Percentiles rank a stretch among this genome's conserved stretches.
These are phyloP conservation scores for Globisporangium polare DNA, from an alignment of 352 stramenopile genomes.

Conservation along the genomic window DNA sequence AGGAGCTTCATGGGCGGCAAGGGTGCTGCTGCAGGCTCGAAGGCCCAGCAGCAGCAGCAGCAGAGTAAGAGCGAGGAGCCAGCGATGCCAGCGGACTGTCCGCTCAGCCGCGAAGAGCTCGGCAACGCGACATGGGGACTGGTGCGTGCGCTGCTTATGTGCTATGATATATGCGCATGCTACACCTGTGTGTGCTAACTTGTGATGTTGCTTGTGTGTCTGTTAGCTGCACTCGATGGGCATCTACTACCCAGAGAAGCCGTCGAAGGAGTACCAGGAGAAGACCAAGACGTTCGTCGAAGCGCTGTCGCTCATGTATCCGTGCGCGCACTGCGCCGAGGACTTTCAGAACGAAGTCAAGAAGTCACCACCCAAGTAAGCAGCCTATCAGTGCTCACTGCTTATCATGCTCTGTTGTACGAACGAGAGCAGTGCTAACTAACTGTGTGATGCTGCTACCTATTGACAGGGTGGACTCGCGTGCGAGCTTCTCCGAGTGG, in stretches of 20 bases:
- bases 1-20: constrained; percentile 61
- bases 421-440: not conserved
- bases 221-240: constrained; percentile 91
- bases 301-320: constrained; percentile 91
- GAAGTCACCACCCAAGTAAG: constrained; percentile 88
- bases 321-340: constrained; percentile 91
- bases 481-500: constrained; percentile 93
- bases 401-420: not conserved
- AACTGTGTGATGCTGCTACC: not conserved
- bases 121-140: constrained; percentile 86
- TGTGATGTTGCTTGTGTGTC: constrained; percentile 4
- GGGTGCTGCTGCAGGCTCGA: constrained; percentile 7
- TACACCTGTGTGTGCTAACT: no score
- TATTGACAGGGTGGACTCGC: constrained; percentile 78
- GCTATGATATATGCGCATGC: no score
- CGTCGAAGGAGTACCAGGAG: constrained; percentile 85
- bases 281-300: constrained; percentile 90
- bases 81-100: constrained; percentile 55
- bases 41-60: constrained; percentile 1
- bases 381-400: not conserved
- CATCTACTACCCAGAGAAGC: constrained; percentile 96
- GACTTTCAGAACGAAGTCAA: constrained; percentile 95
- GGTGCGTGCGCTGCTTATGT: constrained; percentile 26
- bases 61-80: constrained; percentile 16
- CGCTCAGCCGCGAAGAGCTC: constrained; percentile 81